These are phyloP conservation scores for Quercus agrifolia DNA, from an alignment of 306 rosid species.

Conservation along the genomic window DNA sequence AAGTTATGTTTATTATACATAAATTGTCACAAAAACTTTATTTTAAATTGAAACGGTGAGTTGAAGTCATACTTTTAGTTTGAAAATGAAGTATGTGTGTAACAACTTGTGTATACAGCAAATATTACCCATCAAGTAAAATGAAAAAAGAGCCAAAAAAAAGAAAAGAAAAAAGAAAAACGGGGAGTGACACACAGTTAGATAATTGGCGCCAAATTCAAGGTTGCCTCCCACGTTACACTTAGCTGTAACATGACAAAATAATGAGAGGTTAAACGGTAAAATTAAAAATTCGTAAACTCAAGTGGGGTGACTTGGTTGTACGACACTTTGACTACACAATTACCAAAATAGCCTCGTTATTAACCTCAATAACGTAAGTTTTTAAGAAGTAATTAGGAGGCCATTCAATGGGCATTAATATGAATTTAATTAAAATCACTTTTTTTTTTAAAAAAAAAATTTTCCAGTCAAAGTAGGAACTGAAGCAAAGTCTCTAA, in stretches of 20 bases:
- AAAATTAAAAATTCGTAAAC: not conserved
- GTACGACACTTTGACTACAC: not conserved
- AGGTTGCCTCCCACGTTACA: constrained; percentile 50
- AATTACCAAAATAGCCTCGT: constrained; percentile 9
- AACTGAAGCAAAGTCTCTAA: constrained; percentile 44
- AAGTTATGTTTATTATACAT: too few relatives aligned
- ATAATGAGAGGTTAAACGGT: constrained; percentile 11
- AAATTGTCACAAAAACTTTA: too few relatives aligned
- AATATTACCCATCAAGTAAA: not conserved
- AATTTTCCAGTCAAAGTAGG: constrained; percentile 53
- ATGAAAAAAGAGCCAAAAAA: not conserved
- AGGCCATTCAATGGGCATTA: constrained; percentile 22
- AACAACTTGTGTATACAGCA: too few relatives aligned
- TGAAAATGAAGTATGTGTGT: too few relatives aligned
- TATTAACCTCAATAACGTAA: not conserved
- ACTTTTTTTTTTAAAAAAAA: not conserved
- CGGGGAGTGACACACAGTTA: not conserved
- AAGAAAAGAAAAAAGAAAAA: not conserved
- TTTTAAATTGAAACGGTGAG: too few relatives aligned
- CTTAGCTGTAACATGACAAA: constrained; percentile 13
- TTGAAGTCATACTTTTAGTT: too few relatives aligned
- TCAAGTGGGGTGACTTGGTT: not conserved
- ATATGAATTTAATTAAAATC: not conserved
- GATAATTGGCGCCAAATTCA: constrained; percentile 23
- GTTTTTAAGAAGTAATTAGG: constrained; percentile 11